Conservation (phyloP, 2,329 filamentous ascomycete genomes). For the Calonectria ilicicola region DNA sequence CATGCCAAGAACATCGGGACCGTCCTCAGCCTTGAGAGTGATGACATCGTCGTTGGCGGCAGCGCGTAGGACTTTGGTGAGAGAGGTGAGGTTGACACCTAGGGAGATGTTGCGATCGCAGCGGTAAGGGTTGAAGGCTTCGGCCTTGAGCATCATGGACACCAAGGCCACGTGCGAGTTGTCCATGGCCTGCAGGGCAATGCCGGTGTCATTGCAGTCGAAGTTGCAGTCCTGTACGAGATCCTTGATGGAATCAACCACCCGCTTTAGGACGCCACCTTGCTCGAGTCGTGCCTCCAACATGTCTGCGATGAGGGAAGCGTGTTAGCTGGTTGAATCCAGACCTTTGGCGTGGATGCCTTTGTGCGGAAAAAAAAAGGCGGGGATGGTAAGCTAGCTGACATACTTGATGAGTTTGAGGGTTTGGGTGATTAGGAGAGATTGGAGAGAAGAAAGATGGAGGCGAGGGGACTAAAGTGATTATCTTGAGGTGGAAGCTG, state of each 20-base stretch:
- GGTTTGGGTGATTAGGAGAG: neutral
- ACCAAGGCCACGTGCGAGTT: conserved; percentile 99
- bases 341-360: neutral
- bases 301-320: conserved; percentile 66
- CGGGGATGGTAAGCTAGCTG: neutral
- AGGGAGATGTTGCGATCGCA: conserved; percentile 99
- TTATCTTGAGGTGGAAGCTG: neutral
- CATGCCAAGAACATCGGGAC: conserved; percentile 94
- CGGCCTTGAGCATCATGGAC: conserved; percentile 97
- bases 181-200: conserved; percentile 99
- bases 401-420: conserved; percentile 19
- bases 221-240: conserved; percentile 99
- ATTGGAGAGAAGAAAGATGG: neutral
- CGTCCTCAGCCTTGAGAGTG: conserved; percentile 97
- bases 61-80: conserved; percentile 96
- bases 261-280: conserved; percentile 95
- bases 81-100: conserved; percentile 94
- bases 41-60: conserved; percentile 95
- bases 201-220: conserved; percentile 99
- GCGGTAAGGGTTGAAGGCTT: conserved; percentile 93
- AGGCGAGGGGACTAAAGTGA: neutral
- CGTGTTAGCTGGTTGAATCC: conserved; percentile 26
- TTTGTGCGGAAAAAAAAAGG: conserved; percentile 12
- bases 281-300: conserved; percentile 98
- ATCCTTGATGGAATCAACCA: conserved; percentile 99